Evolutionary conservation across 2,329 filamentous ascomycete species (phyloP).

Genomic region (Pseudogymnoascus sp.): DNA sequence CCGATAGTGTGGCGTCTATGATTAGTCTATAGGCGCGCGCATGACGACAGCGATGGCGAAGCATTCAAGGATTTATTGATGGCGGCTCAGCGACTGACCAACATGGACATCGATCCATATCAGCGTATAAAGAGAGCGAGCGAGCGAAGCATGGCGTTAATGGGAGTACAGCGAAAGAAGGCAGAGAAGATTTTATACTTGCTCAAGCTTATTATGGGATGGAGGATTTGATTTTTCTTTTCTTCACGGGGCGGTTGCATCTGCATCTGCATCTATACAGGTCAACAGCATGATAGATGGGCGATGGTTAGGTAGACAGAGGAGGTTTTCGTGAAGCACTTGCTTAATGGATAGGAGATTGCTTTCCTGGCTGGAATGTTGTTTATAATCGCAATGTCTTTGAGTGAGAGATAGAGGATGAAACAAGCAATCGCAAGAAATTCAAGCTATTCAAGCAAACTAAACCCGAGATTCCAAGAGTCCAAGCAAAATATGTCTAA

Average conservation of each 20-base stretch:
- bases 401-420: neutral
- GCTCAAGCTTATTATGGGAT: neutral
- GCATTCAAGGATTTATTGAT: neutral
- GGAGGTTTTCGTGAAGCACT: neutral
- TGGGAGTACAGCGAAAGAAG: neutral
- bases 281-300: neutral
- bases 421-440: neutral
- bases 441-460: neutral
- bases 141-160: neutral
- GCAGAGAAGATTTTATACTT: neutral
- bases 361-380: constrained; percentile 1
- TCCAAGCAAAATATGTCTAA: neutral
- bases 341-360: neutral
- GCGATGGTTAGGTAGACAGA: neutral
- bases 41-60: neutral
- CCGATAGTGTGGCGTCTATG: neutral
- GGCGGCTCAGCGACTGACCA: neutral
- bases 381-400: neutral
- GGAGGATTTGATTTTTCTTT: neutral
- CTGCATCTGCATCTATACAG: neutral
- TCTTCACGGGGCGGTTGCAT: neutral
- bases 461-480: too few relatives aligned
- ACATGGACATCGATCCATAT: neutral
- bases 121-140: neutral
- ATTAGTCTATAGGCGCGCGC: neutral